Percentiles rank a stretch among this genome's conserved stretches.
These are phyloP conservation scores for Talaromyces sp. DNA, from an alignment of 2,329 filamentous ascomycete species.

Conservation along the genomic window DNA sequence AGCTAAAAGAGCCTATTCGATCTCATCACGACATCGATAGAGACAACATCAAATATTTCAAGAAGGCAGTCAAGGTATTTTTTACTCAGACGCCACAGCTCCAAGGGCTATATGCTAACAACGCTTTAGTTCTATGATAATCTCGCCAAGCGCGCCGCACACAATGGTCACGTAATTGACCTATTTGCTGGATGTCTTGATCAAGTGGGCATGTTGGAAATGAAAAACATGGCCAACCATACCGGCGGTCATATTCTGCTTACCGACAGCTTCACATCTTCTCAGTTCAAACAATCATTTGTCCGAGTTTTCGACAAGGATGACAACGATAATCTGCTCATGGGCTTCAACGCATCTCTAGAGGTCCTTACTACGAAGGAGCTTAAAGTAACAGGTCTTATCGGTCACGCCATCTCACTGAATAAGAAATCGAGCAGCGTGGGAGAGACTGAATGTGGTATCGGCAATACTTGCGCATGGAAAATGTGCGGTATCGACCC, in stretches of 20 bases:
- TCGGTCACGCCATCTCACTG: slow-evolving; percentile 91
- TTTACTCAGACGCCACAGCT: neutral
- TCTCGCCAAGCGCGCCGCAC: slow-evolving; percentile 86
- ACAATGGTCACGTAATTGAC: slow-evolving; percentile 96
- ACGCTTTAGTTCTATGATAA: slow-evolving; percentile 80
- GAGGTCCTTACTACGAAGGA: slow-evolving; percentile 98
- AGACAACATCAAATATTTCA: slow-evolving; percentile 99
- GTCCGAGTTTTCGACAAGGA: slow-evolving; percentile 97
- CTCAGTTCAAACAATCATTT: slow-evolving; percentile 99
- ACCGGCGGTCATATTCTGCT: slow-evolving; percentile 98
- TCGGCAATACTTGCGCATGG: slow-evolving; percentile 98
- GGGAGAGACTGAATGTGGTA: slow-evolving; percentile 95
- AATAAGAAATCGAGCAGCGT: slow-evolving; percentile 98
- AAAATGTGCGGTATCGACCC: slow-evolving; percentile 99
- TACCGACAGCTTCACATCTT: slow-evolving; percentile 96
- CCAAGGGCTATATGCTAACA: slow-evolving; percentile 20
- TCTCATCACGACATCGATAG: slow-evolving; percentile 98
- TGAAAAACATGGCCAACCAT: slow-evolving; percentile 95
- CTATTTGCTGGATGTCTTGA: slow-evolving; percentile 97
- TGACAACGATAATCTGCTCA: slow-evolving; percentile 84
- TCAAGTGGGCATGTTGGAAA: slow-evolving; percentile 93
- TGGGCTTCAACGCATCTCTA: slow-evolving; percentile 96
- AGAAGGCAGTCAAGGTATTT: slow-evolving; percentile 88
- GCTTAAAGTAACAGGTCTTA: slow-evolving; percentile 93
- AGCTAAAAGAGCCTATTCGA: slow-evolving; percentile 91